Evolutionary conservation across 2,329 filamentous ascomycete genomes (phyloP), one percentile per base, ranked within the genome.

Genomic region (Dactylellina leptospora): DNA sequence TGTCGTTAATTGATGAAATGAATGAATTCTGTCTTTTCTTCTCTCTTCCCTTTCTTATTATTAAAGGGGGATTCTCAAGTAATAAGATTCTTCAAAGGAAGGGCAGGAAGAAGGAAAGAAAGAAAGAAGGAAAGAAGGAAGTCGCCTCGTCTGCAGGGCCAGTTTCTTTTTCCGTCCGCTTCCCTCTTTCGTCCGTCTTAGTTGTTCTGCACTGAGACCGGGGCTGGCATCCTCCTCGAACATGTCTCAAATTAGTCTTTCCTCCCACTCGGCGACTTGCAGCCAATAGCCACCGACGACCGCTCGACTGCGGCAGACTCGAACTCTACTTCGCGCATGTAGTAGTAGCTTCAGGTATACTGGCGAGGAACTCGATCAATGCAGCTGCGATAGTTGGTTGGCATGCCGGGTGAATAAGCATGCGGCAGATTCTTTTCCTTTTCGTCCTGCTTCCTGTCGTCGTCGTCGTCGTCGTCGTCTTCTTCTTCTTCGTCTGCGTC

Each of bases 51-150:
- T n/a, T n/a, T n/a, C n/a, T n/a, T n/a, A n/a, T n/a, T n/a, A n/a
- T n/a, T n/a, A n/a, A n/a, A n/a, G n/a, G n/a, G n/a, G n/a, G n/a
- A n/a, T n/a, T n/a, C n/a, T n/a, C n/a, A n/a, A n/a, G n/a, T n/a
- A n/a, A n/a, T n/a, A n/a, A n/a, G n/a, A n/a, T n/a, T n/a, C n/a
- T n/a, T n/a, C n/a, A n/a, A n/a, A n/a, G n/a, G n/a, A n/a, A n/a
- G n/a, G 48, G 30, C 13, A 13, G 22, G 4, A 13, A 20, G 20
- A 2, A 23, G 22, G 74, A 76, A 73, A 72, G 64, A 77, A 74
- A 77, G 76, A 76, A 75, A 75, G 74, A 77, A 79, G 78, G 78
- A 75, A 78, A 11, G 18, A 40, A 40, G 6, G 18, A 40, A 40
- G 3, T 40, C 30, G 30, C 10, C 10, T 36, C n/a, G 30, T 36